Base-by-base conservation (phyloP, 306 rosid species). In the Herpetospermum pedunculosum region DNA sequence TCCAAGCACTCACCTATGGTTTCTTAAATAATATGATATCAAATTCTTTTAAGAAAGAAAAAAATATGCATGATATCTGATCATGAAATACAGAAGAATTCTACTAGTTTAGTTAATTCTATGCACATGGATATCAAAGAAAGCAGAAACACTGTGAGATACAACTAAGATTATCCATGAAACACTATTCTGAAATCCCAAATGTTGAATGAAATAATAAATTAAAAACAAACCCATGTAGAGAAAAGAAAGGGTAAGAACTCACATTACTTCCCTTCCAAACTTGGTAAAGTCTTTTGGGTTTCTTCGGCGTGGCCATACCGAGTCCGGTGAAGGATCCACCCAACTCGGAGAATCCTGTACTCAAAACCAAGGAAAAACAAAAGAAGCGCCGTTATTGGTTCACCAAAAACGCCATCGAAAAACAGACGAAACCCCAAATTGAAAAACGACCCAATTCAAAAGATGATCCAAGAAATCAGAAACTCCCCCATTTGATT, bases 221-320 rank as follows among this genome's bases (percentile, higher is more conserved):
- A 79, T 78, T 59, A 18, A 74, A 79, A 70, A 40, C 59, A 73
- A 28, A 73, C 46, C 49, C 67, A 29, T 34, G 14, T 38, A 64
- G 5, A 40, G 60, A 43, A 47, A n/a, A 49, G 34, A 70, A 60
- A 4, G 58, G 25, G 18, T 11, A 18, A 38, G 74, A 76, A 85
- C 96, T 85, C 79, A 94, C 99, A 75, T 94, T 94, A 83, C 82
- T 84, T 80, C 99, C 97, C 75, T 87, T 86, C 97, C 99, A 94
- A 60, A 83, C 95, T 89, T 89, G 87, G 80, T 94, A 91, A 53
- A 94, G 85, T 79, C 97, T 89, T 76, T 55, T 80, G 77, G 85
- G 81, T 44, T 78, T 41, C 49, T 83, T 74, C 35, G 71, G 86
- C 29, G 74, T 82, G 65, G 63, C 78, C 84, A 79, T 82, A 54